Evolutionary conservation across 176 grass and related monocot species (phyloP), one percentile per base, ranked within the genome.

Genomic region (Juncus inflexus): DNA sequence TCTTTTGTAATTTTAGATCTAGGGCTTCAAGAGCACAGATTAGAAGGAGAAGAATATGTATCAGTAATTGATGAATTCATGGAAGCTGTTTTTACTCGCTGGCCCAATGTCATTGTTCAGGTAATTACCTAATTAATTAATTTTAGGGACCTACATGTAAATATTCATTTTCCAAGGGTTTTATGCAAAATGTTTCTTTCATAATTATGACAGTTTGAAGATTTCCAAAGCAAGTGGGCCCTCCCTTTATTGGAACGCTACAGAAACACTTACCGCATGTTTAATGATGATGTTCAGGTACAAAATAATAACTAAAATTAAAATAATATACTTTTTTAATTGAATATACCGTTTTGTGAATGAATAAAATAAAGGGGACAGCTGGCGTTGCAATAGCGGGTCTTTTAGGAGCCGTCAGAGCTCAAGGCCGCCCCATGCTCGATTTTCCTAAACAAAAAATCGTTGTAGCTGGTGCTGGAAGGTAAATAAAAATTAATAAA

Each of bases 251-350:
- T 97, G 92, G 84, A 86, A 78, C 84, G 87, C 65, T 97, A 97
- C 51, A 85, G 92, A 72, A 91, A 79, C 62, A 91, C 61, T 42
- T 97, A 91, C 54, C 88, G 92, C 58, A 97, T 97, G 92, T 97
- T 97, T 69, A 97, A 97, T 82, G 92, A 97, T 69, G 92, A 97
- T 89, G 92, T 97, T 41, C 92, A 97, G 87, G 92, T 97, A 62
- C 76, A 67, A 40, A 57, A 39, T 81, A 62, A 58, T 50, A 37
- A 56, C 0, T 56, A 43, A 58, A 53, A 42, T 42, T 5, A 58
- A 58, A 19, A 68, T 68, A 8, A 37, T 49, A 70, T 70, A 56
- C 55, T 9, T 28, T 58, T 70, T 7, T 43, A 42, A 37, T 8
- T 55, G 40, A 41, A 53, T 15, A 52, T 66, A 35, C 61, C 40